A percentile compares a stretch with the other conserved stretches of the same genome.
Evolutionary conservation across 495 filamentous ascomycete genomes (phyloP).

Genomic region (Gamarada debralockiae): DNA sequence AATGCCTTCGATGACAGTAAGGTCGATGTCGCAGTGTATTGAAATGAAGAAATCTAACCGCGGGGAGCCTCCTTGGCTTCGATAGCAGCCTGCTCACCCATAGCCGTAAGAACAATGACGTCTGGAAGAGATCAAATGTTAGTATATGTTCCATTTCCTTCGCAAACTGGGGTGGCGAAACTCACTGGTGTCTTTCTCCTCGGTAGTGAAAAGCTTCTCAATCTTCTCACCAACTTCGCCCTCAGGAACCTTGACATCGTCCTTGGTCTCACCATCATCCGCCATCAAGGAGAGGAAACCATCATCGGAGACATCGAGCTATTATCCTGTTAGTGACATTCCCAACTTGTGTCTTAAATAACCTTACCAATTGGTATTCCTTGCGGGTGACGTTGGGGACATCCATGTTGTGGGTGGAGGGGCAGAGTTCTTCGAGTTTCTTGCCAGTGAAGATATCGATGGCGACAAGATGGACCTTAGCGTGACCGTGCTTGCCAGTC

Average conservation of each 20-base stretch:
- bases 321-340: conserved; percentile 3
- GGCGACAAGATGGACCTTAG: conserved; percentile 97
- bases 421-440: conserved; percentile 99
- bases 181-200: conserved; percentile 80
- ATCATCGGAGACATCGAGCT: conserved; percentile 89
- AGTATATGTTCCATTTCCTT: background rate
- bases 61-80: conserved; percentile 86
- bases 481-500: conserved; percentile 99
- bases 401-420: conserved; percentile 99
- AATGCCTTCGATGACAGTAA: conserved; percentile 24
- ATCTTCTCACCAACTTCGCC: conserved; percentile 83
- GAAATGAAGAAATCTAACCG: conserved; percentile 21
- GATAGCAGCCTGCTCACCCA: conserved; percentile 91
- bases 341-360: background rate
- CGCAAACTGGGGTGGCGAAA: conserved; percentile 15
- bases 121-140: conserved; percentile 48
- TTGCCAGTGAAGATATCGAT: conserved; percentile 99
- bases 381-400: conserved; percentile 86
- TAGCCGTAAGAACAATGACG: conserved; percentile 86
- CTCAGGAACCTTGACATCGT: conserved; percentile 91
- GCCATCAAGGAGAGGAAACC: conserved; percentile 86
- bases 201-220: conserved; percentile 68
- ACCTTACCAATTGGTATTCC: conserved; percentile 93
- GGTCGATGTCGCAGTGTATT: conserved; percentile 22
- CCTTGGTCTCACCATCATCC: conserved; percentile 77